Evolutionary conservation across 306 rosid species (phyloP).

Genomic region (Lagenaria siceraria): DNA sequence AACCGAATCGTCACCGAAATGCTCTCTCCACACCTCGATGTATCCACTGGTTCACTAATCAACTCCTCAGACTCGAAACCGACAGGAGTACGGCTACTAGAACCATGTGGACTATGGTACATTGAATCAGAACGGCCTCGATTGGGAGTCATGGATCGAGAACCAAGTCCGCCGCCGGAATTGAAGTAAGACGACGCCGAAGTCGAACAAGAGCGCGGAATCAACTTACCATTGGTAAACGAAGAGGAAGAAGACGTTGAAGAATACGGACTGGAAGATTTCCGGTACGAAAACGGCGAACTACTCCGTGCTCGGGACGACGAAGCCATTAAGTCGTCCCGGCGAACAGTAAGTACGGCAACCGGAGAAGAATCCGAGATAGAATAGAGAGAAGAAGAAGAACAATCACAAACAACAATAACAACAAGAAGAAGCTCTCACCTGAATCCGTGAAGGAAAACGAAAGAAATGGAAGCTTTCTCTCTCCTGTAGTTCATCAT

Average conservation of each 20-base stretch:
- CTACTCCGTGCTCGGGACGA: constrained; percentile 93
- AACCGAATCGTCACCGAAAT: constrained; percentile 98
- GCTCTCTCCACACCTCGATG: constrained; percentile 70
- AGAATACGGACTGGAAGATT: constrained; percentile 75
- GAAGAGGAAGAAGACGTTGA: constrained; percentile 92
- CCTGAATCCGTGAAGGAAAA: constrained; percentile 57
- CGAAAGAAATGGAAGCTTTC: constrained; percentile 24
- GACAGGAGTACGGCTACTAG: constrained; percentile 44
- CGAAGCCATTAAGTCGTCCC: constrained; percentile 68
- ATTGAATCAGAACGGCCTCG: constrained; percentile 68
- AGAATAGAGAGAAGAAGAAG: constrained; percentile 23
- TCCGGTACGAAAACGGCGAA: constrained; percentile 89
- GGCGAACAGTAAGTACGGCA: constrained; percentile 15
- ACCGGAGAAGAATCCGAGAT: background rate
- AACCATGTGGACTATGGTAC: constrained; percentile 28
- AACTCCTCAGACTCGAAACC: constrained; percentile 64
- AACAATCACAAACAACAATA: constrained; percentile 15
- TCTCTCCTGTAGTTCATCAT: constrained; percentile 6
- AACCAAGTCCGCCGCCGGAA: constrained; percentile 49
- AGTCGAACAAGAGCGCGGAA: constrained; percentile 85
- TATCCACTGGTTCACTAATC: constrained; percentile 40
- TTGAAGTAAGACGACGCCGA: constrained; percentile 67
- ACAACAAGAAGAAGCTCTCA: constrained; percentile 43
- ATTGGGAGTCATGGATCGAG: constrained; percentile 85
- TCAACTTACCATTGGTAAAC: constrained; percentile 49